These are phyloP conservation scores for Nicotiana rustica DNA, from an alignment of 305 asterid genomes.

Conservation along the genomic window DNA sequence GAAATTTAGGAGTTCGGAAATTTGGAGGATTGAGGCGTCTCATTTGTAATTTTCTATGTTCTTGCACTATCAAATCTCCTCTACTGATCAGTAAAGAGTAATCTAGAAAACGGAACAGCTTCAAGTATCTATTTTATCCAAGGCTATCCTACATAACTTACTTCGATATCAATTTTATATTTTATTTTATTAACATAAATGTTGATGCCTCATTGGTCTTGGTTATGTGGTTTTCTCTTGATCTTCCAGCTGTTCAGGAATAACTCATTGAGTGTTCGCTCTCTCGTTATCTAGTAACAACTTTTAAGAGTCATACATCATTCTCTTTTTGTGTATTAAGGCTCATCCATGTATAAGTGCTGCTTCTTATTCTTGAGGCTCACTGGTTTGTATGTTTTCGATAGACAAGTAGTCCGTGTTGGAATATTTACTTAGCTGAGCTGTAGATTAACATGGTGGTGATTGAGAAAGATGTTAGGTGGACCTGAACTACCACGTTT, in stretches of 20 bases:
- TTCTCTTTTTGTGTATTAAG: conserved; percentile 12
- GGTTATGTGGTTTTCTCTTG: conserved; percentile 10
- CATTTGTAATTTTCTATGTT: background rate
- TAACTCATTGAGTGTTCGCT: conserved; percentile 17
- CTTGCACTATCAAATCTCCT: background rate
- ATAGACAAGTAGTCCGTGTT: conserved; percentile 12
- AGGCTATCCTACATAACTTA: background rate
- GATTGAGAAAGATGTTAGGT: conserved; percentile 25
- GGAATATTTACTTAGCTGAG: background rate
- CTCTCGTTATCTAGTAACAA: background rate
- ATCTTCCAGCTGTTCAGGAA: conserved; percentile 23
- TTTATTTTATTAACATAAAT: background rate
- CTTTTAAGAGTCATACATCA: background rate
- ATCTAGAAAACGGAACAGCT: conserved; percentile 26
- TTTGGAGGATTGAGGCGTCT: conserved; percentile 6
- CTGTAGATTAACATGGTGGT: background rate
- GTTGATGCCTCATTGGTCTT: conserved; percentile 21
- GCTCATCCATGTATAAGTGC: background rate
- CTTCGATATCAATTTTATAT: background rate
- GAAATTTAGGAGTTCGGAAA: conserved; percentile 10
- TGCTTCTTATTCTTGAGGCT: conserved; percentile 2
- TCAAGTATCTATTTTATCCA: conserved; percentile 15
- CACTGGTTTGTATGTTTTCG: background rate
- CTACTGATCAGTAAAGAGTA: background rate
- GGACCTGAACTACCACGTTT: background rate